Conservation (phyloP, 83 land plant species). For the Diphasiastrum complanatum region DNA sequence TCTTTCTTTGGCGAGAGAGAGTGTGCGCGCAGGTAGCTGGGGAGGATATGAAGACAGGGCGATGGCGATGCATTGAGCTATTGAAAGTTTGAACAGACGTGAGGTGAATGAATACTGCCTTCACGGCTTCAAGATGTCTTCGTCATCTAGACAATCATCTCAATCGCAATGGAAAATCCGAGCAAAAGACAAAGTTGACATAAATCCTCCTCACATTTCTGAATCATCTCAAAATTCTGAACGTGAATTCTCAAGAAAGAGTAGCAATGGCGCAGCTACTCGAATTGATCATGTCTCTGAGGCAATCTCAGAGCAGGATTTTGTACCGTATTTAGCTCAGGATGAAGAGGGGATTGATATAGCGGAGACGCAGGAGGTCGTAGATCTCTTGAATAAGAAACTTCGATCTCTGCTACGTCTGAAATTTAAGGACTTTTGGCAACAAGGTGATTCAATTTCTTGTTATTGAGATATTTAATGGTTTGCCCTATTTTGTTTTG, state of each 20-base stretch:
- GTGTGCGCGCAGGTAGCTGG: too few species aligned
- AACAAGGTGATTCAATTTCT: constrained; percentile 40
- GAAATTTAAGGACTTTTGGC: constrained; percentile 60
- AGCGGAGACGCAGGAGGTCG: constrained; percentile 65
- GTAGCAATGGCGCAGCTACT: constrained; percentile 25
- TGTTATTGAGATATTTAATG: neutral
- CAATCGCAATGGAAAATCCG: too few species aligned
- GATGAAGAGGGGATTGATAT: constrained; percentile 92
- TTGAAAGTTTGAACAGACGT: too few species aligned
- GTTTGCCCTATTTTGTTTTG: neutral
- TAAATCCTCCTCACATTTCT: too few species aligned
- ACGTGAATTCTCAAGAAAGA: constrained; percentile 7
- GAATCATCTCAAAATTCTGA: too few species aligned
- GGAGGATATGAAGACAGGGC: too few species aligned
- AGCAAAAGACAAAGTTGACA: too few species aligned
- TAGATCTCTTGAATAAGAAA: constrained; percentile 64
- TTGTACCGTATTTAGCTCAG: constrained; percentile 80
- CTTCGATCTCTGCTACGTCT: constrained; percentile 50
- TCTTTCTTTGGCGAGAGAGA: too few species aligned
- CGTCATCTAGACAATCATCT: too few species aligned
- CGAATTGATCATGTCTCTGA: constrained; percentile 7
- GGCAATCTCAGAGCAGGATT: constrained; percentile 23
- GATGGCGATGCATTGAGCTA: too few species aligned
- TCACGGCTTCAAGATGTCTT: too few species aligned
- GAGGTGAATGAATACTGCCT: too few species aligned